Evolutionary conservation across 805 yeast species (phyloP).

Genomic region (Clavispora phyllophila): DNA sequence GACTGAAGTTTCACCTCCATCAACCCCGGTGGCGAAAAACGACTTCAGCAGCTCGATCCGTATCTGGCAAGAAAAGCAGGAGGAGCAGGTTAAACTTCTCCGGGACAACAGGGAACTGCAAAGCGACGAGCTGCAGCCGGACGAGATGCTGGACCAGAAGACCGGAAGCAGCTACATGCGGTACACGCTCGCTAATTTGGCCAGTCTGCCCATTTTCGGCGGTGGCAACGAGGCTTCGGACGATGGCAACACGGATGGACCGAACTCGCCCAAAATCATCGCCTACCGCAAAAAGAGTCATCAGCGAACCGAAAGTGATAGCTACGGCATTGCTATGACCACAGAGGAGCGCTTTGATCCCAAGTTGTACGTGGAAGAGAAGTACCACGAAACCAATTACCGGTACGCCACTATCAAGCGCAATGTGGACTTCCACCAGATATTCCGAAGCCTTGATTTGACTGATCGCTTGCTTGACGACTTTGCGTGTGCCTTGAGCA

Average conservation of each 20-base stretch:
- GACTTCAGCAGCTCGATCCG: constrained; percentile 12
- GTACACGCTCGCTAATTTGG: constrained; percentile 1
- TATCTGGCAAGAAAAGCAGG: constrained; percentile 13
- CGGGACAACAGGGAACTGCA: constrained; percentile 1
- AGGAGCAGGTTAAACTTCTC: constrained; percentile 3
- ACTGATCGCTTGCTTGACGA: constrained; percentile 79
- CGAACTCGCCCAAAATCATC: constrained; percentile 32
- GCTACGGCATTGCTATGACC: constrained; percentile 4
- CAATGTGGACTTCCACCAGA: constrained; percentile 68
- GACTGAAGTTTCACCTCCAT: constrained; percentile 5
- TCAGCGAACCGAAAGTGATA: constrained; percentile 26
- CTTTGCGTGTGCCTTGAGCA: constrained; percentile 82
- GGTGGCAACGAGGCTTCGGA: constrained; percentile 2
- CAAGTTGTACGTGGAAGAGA: constrained; percentile 53
- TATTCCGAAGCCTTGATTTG: constrained; percentile 62
- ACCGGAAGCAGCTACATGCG: constrained; percentile 1
- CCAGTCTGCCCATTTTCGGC: constrained; percentile 4
- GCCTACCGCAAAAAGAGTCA: constrained; percentile 33
- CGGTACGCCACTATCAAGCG: constrained; percentile 53
- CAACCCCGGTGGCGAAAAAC: constrained; percentile 6
- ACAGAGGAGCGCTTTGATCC: constrained; percentile 24
- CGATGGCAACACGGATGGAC: background rate
- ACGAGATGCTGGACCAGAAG: background rate
- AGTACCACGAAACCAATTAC: constrained; percentile 51
- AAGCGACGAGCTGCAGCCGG: background rate